Evolutionary conservation across 2,329 filamentous ascomycete genomes (phyloP).

Genomic region (Colletotrichum shisoi): DNA sequence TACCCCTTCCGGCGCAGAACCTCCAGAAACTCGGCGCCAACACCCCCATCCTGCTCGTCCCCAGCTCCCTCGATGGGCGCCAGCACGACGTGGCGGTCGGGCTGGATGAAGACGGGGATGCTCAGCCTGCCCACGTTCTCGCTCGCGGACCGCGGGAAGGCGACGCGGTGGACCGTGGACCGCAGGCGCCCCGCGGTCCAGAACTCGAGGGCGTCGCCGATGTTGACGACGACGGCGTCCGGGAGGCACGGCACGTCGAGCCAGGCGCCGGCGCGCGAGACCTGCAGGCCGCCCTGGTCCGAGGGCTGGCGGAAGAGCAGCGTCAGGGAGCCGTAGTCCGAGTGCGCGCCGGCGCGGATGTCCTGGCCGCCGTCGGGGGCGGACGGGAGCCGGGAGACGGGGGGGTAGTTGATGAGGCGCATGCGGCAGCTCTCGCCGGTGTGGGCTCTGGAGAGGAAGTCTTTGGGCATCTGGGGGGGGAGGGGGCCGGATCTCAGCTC

Average conservation of each 20-base stretch:
- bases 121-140: constrained; percentile 39
- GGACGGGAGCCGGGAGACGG: constrained; percentile 73
- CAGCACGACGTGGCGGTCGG: constrained; percentile 34
- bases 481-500: not conserved
- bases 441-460: constrained; percentile 65
- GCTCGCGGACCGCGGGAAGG: constrained; percentile 61
- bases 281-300: constrained; percentile 86
- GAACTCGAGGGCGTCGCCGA: constrained; percentile 75
- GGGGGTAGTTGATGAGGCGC: constrained; percentile 64
- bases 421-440: constrained; percentile 50
- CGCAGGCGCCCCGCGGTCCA: constrained; percentile 91
- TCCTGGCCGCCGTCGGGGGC: constrained; percentile 56
- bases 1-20: constrained; percentile 38
- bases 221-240: constrained; percentile 75
- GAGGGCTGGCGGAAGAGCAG: constrained; percentile 78
- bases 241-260: constrained; percentile 45
- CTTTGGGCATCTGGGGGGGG: constrained; percentile 47
- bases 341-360: constrained; percentile 89
- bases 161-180: constrained; percentile 87
- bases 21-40: constrained; percentile 27
- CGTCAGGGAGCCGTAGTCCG: constrained; percentile 78
- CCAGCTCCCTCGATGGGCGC: constrained; percentile 17
- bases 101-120: constrained; percentile 39
- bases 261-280: constrained; percentile 69
- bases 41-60: not conserved